These are phyloP conservation scores for Diaporthe capsici DNA, from an alignment of 2,329 filamentous ascomycete genomes.

Conservation along the genomic window DNA sequence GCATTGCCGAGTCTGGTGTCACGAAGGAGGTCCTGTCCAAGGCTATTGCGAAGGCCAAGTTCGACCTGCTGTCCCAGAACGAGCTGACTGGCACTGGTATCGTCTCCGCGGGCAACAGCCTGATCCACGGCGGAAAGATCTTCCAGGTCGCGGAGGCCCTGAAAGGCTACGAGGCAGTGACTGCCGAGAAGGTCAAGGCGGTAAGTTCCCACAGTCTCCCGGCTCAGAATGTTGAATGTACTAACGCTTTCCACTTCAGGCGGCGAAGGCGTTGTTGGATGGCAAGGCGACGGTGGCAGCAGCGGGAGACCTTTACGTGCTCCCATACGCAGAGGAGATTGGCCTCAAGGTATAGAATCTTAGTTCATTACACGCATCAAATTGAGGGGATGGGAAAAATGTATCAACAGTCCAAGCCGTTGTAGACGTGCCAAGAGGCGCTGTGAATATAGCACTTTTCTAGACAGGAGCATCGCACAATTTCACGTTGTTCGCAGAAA, in stretches of 20 bases:
- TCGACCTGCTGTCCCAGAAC: slow-evolving; percentile 85
- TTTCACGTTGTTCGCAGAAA: slow-evolving; percentile 24
- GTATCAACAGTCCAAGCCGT: slow-evolving; percentile 59
- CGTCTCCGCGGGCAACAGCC: slow-evolving; percentile 85
- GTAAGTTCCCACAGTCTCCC: slow-evolving; percentile 65
- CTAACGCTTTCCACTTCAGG: slow-evolving; percentile 66
- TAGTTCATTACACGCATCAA: slow-evolving; percentile 41
- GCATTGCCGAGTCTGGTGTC: slow-evolving; percentile 81
- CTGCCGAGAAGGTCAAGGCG: slow-evolving; percentile 85
- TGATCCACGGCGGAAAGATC: slow-evolving; percentile 85
- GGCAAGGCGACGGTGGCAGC: slow-evolving; percentile 90
- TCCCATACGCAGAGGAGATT: slow-evolving; percentile 95
- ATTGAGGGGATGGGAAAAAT: slow-evolving; percentile 49
- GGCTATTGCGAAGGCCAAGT: slow-evolving; percentile 93
- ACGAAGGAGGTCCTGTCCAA: slow-evolving; percentile 90
- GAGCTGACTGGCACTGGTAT: slow-evolving; percentile 84
- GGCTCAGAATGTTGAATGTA: not conserved
- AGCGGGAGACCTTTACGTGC: slow-evolving; percentile 90
- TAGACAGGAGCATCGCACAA: slow-evolving; percentile 51
- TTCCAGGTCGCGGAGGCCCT: slow-evolving; percentile 87
- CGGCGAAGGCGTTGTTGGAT: slow-evolving; percentile 88
- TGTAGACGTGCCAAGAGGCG: slow-evolving; percentile 56
- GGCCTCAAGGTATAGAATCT: slow-evolving; percentile 88
- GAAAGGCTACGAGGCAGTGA: slow-evolving; percentile 85
- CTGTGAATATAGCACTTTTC: slow-evolving; percentile 63